Base-by-base conservation (phyloP, 1,139 yeast species). In the Scheffersomyces illinoinensis region DNA sequence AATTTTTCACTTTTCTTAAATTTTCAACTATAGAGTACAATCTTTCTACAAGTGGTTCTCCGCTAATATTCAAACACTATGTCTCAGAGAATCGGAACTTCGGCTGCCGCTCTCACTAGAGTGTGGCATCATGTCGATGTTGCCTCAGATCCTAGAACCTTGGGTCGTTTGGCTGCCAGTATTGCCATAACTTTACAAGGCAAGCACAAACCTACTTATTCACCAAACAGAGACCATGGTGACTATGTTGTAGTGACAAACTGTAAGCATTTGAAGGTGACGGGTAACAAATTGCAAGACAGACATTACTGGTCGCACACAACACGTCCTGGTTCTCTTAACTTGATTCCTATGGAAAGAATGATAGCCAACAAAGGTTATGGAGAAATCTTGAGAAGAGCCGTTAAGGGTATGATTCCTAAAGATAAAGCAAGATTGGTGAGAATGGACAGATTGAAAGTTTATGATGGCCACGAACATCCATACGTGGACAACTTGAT, bases 231-330 rank as follows among this genome's bases (percentile, higher is more conserved):
- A 71, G 99, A 95, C 76, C 88, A 89, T 66, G 99, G 99, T 14
- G 99, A 95, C 75, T 95, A 93, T 69, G 98, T 95, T 19, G 98
- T 95, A 19, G 98, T 95, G 1, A 91, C 98, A 14, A 95, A 95
- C 78, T 93, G 98, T 70, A 85, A 91, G 61, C 86, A 87, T 66
- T 74, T 96, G 67, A 88, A 87, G 68, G 83, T 90, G 19, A 88
- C 97, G 0, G 98, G 98, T 62, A 88, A 87, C 65, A 95, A 95
- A 73, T 74, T 93, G 72, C 78, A 87, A 59, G 89, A 93, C 59
- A 93, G 91, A 75, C 82, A 87, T n/a, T 95, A 95, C 78, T 89
- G 97, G 90, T 84, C 91, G 58, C 99, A 96, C 74, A 89, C 95
- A 48, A 85, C 90, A 2, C 87, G 91, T 69, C 98, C 98, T 2